phyloP scores from a whole-genome alignment of 306 rosid species.

The Prunus dulcis region DNA sequence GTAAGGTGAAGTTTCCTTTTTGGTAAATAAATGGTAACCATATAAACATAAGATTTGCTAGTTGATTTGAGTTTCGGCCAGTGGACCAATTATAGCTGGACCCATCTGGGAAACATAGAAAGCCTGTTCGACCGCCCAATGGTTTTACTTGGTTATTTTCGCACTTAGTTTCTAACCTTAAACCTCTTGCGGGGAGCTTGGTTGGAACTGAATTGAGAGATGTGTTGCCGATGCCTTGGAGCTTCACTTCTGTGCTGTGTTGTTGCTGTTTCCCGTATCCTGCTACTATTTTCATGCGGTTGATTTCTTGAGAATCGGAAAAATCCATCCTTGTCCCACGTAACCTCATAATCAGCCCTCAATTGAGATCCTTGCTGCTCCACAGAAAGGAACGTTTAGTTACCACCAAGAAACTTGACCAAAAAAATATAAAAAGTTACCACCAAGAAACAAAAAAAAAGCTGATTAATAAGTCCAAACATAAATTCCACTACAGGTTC shows the following conservation, averaged over 20 bases:
- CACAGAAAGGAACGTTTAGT: constrained; percentile 22
- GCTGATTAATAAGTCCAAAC: background rate
- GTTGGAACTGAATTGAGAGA: constrained; percentile 55
- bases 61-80: background rate
- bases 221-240: constrained; percentile 51
- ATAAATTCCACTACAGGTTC: background rate
- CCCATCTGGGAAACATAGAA: background rate
- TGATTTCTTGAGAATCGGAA: constrained; percentile 51
- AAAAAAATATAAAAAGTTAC: background rate
- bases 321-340: constrained; percentile 73
- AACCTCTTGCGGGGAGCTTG: constrained; percentile 68
- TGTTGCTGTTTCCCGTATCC: constrained; percentile 27
- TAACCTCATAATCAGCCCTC: constrained; percentile 80
- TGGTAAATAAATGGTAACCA: background rate
- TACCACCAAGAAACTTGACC: background rate
- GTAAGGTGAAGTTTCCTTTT: background rate
- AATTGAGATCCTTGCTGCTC: constrained; percentile 78
- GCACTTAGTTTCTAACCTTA: constrained; percentile 47
- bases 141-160: background rate
- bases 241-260: constrained; percentile 63
- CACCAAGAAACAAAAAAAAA: background rate
- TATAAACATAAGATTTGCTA: background rate
- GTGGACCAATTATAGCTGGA: background rate
- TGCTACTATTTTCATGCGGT: constrained; percentile 33
- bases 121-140: background rate